Percentiles rank a stretch among this genome's conserved stretches.
Evolutionary conservation across 169 alveolate species (phyloP).

Genomic region (Eimeria tenella): DNA sequence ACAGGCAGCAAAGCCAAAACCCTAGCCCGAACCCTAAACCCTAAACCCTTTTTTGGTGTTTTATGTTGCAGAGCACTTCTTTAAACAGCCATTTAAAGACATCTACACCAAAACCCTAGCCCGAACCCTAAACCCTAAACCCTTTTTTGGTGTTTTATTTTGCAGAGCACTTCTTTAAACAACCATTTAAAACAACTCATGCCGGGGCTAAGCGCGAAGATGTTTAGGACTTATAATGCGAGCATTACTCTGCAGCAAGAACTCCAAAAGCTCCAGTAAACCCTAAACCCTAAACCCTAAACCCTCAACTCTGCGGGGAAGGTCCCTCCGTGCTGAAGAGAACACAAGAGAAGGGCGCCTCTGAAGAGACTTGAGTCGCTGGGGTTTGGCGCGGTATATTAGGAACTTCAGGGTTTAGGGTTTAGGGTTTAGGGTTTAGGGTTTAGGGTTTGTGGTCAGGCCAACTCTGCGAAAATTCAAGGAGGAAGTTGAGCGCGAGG

Average conservation of each 20-base stretch:
- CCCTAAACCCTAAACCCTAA: conserved; percentile 25
- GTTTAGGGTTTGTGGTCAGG: background rate
- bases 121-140: background rate
- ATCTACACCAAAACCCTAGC: too few relatives aligned
- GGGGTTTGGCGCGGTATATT: too few relatives aligned
- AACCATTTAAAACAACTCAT: conserved; percentile 97
- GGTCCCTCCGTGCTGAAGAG: too few relatives aligned
- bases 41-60: conserved; percentile 10
- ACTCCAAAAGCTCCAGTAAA: conserved; percentile 85
- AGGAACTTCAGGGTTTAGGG: background rate
- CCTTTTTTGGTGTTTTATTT: conserved; percentile 1
- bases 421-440: conserved; percentile 1
- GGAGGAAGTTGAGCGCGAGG: background rate
- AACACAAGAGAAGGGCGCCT: too few relatives aligned
- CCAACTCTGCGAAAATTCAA: background rate
- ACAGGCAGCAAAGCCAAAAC: too few relatives aligned
- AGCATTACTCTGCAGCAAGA: conserved; percentile 96
- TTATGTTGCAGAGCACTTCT: conserved; percentile 82
- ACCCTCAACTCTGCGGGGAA: background rate
- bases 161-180: conserved; percentile 91
- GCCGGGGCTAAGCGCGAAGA: conserved; percentile 99
- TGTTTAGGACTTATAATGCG: conserved; percentile 99
- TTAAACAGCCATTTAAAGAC: too few relatives aligned
- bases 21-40: too few relatives aligned
- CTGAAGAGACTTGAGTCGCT: too few relatives aligned